These are phyloP conservation scores for Oropetium thomaeum DNA, from an alignment of 176 grass and related monocot genomes.

Conservation along the genomic window DNA sequence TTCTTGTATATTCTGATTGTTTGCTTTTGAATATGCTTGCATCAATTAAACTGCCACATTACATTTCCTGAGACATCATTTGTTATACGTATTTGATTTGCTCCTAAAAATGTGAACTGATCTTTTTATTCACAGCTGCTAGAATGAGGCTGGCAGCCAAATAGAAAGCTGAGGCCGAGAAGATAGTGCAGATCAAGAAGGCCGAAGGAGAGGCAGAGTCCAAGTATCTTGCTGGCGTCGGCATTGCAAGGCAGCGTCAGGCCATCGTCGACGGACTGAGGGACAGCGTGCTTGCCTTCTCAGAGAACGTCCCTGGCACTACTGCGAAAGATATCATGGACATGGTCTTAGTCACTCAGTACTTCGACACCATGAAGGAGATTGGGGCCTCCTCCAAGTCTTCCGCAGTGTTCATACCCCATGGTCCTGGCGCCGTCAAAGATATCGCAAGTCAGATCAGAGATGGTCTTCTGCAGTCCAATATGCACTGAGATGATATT, in stretches of 20 bases:
- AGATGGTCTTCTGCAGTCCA: slow-evolving; percentile 54
- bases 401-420: slow-evolving; percentile 60
- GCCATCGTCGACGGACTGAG: slow-evolving; percentile 58
- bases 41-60: slow-evolving; percentile 3
- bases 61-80: neutral
- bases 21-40: neutral
- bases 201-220: slow-evolving; percentile 66
- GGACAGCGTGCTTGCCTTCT: slow-evolving; percentile 65
- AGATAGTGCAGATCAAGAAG: slow-evolving; percentile 58
- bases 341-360: slow-evolving; percentile 59
- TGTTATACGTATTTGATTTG: neutral
- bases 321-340: slow-evolving; percentile 57
- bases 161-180: slow-evolving; percentile 69
- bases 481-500: neutral
- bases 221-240: slow-evolving; percentile 60
- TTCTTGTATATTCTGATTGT: neutral
- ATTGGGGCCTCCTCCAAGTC: slow-evolving; percentile 63
- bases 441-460: slow-evolving; percentile 48
- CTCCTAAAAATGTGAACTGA: neutral
- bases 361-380: slow-evolving; percentile 63
- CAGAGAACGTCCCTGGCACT: slow-evolving; percentile 57
- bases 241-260: slow-evolving; percentile 62
- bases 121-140: slow-evolving; percentile 37
- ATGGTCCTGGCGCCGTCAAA: slow-evolving; percentile 50
- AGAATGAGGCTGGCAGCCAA: slow-evolving; percentile 56